These are phyloP conservation scores for Otatea glauca DNA, from an alignment of 176 grass and related monocot genomes.

Conservation along the genomic window DNA sequence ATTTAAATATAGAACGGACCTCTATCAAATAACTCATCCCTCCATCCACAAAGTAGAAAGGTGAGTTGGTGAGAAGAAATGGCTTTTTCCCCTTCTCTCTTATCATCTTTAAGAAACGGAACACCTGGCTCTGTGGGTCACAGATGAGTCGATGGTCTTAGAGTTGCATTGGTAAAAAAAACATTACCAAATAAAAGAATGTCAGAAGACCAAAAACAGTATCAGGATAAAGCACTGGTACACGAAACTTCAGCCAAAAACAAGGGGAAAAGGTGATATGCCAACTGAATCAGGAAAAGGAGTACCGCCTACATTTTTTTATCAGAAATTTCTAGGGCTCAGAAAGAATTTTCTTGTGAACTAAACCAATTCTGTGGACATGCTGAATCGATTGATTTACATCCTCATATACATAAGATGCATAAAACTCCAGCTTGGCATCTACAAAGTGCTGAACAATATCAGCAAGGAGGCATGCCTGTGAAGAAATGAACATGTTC, in stretches of 20 bases:
- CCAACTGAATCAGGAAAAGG: neutral
- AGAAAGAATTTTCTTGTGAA: conserved; percentile 83
- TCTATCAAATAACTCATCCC: conserved; percentile 95
- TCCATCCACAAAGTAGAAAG: conserved; percentile 97
- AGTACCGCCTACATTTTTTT: conserved; percentile 81
- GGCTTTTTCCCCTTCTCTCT: conserved; percentile 91
- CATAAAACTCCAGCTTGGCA: conserved; percentile 95
- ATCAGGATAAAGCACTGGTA: conserved; percentile 26
- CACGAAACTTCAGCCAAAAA: neutral
- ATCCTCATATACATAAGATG: conserved; percentile 92
- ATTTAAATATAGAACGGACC: conserved; percentile 57
- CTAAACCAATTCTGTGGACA: conserved; percentile 88
- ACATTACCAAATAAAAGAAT: neutral
- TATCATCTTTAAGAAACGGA: conserved; percentile 72
- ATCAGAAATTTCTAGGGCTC: conserved; percentile 89
- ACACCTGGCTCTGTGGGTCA: conserved; percentile 67
- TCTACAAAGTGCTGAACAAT: conserved; percentile 93
- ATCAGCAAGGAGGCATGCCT: conserved; percentile 97
- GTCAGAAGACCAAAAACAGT: conserved; percentile 28
- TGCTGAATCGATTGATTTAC: conserved; percentile 93
- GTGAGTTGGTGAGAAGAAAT: conserved; percentile 97
- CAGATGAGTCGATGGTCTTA: conserved; percentile 32
- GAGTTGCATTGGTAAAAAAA: conserved; percentile 10
- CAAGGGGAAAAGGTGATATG: neutral
- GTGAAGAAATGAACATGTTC: conserved; percentile 45